phyloP scores from a whole-genome alignment of 78 protist species.

The Dictyostelium discoideum region dicty_2.7 NC_007088.5:3847001-3847500 shows the following conservation, averaged over 20 bases:
- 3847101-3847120: neutral
- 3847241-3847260: neutral
- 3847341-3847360: neutral
- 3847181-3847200: neutral
- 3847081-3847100: neutral
- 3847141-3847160: neutral
- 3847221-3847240: neutral
- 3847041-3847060: neutral
- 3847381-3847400: neutral
- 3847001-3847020: conserved; percentile 43
- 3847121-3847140: neutral
- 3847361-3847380: neutral
- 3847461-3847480: neutral
- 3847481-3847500: neutral
- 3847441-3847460: neutral
- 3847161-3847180: neutral
- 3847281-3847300: conserved; percentile 20
- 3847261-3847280: conserved; percentile 2
- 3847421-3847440: neutral
- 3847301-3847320: neutral
- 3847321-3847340: too few relatives aligned
- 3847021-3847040: conserved; percentile 45
- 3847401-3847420: neutral
- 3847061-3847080: neutral
- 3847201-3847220: neutral